A percentile compares a stretch with the other conserved stretches of the same genome.
phyloP scores from a whole-genome alignment of 139 green algal genomes.

The Spirogloea muscicola region DNA sequence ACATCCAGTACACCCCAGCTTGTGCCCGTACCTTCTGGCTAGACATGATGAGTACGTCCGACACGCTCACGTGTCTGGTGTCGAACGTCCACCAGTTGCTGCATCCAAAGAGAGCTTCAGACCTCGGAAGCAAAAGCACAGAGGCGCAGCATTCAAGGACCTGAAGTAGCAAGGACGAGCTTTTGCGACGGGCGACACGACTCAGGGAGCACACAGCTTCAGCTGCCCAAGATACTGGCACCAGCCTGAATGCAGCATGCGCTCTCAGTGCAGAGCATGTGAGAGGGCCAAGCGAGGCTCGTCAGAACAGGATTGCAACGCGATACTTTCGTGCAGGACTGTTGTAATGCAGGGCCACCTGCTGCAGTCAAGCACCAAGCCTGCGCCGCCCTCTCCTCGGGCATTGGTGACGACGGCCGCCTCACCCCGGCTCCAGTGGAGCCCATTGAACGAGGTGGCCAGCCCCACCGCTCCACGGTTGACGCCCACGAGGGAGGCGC shows the following conservation, averaged over 20 bases:
- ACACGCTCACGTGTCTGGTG: conserved; percentile 71
- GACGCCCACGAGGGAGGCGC: too few relatives aligned
- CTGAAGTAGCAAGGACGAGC: too few relatives aligned
- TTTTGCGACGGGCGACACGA: too few relatives aligned
- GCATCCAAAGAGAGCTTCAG: neutral
- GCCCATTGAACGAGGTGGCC: conserved; percentile 29
- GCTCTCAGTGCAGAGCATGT: too few relatives aligned
- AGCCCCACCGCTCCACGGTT: conserved; percentile 7
- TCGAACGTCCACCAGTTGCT: conserved; percentile 91
- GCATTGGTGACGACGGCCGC: neutral
- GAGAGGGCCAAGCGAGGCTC: too few relatives aligned
- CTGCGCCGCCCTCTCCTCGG: conserved; percentile 21
- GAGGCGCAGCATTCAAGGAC: neutral
- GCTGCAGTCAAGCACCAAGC: conserved; percentile 61
- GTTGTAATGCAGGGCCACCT: conserved; percentile 24
- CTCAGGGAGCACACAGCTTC: too few relatives aligned
- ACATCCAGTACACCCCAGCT: conserved; percentile 95
- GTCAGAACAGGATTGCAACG: too few relatives aligned
- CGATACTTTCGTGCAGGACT: neutral
- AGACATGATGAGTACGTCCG: conserved; percentile 81
- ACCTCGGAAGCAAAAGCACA: neutral
- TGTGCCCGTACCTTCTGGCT: conserved; percentile 23
- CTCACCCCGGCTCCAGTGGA: conserved; percentile 27
- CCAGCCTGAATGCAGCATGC: too few relatives aligned
- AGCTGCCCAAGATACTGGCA: too few relatives aligned